These are phyloP conservation scores for Nicotiana undulata DNA, from an alignment of 257 asterid genomes.

Conservation along the genomic window DNA sequence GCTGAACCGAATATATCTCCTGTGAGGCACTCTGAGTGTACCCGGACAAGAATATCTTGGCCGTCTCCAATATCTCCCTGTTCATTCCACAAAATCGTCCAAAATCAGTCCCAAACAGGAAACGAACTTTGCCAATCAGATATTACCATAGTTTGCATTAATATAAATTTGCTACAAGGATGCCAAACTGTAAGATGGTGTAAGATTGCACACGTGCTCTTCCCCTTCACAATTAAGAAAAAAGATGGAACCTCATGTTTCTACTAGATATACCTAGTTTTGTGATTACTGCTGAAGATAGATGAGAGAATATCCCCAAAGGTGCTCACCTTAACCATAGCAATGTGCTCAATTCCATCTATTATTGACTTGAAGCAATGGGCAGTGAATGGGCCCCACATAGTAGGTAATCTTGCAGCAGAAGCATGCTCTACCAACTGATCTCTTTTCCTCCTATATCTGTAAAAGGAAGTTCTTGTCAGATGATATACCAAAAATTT, in stretches of 20 bases:
- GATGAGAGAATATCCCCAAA: not conserved
- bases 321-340: constrained; percentile 84
- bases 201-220: not conserved
- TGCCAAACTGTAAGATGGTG: not conserved
- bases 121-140: not conserved
- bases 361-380: constrained; percentile 73
- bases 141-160: not conserved
- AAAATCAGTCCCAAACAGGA: not conserved
- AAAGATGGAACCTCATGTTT: not conserved
- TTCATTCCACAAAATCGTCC: constrained; percentile 6
- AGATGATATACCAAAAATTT: not conserved
- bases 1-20: constrained; percentile 98
- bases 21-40: constrained; percentile 95
- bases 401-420: constrained; percentile 86
- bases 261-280: not conserved
- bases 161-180: not conserved
- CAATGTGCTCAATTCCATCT: constrained; percentile 96
- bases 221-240: not conserved
- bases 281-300: not conserved
- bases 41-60: constrained; percentile 78
- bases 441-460: constrained; percentile 90
- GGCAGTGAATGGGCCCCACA: constrained; percentile 92
- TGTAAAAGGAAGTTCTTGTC: constrained; percentile 28
- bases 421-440: constrained; percentile 80
- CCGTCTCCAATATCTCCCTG: constrained; percentile 98